phyloP scores from a whole-genome alignment of 1,284 basidiomycete species.

The Heliocybe sulcata region DNA sequence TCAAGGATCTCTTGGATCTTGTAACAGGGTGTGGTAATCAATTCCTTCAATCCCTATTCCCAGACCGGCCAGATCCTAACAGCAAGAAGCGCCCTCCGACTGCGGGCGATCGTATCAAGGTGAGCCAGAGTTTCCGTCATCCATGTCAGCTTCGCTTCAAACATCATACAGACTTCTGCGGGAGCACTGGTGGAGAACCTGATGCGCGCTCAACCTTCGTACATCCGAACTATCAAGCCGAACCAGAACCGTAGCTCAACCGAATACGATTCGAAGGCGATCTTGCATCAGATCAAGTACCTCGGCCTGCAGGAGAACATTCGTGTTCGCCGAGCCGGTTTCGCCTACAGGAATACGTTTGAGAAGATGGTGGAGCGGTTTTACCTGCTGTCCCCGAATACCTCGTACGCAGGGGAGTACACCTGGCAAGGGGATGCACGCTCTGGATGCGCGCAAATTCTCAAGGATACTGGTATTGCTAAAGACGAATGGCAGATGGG shows the following conservation, averaged over 20 bases:
- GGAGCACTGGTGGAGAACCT: slow-evolving; percentile 93
- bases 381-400: slow-evolving; percentile 91
- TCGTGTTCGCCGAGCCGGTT: slow-evolving; percentile 92
- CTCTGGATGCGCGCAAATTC: slow-evolving; percentile 89
- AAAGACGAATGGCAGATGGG: slow-evolving; percentile 99
- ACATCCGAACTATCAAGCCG: slow-evolving; percentile 99
- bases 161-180: slow-evolving; percentile 61
- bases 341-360: slow-evolving; percentile 96
- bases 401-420: slow-evolving; percentile 98
- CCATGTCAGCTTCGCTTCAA: slow-evolving; percentile 5
- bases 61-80: slow-evolving; percentile 91
- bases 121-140: slow-evolving; percentile 19
- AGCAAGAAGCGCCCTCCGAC: slow-evolving; percentile 98
- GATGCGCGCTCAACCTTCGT: slow-evolving; percentile 95
- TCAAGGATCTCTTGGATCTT: slow-evolving; percentile 93
- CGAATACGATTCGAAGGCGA: slow-evolving; percentile 93
- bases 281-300: slow-evolving; percentile 99
- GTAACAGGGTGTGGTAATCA: slow-evolving; percentile 74
- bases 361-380: slow-evolving; percentile 99
- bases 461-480: slow-evolving; percentile 92
- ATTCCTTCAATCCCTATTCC: slow-evolving; percentile 89
- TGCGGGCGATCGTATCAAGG: slow-evolving; percentile 97
- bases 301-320: slow-evolving; percentile 99
- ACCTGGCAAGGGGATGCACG: slow-evolving; percentile 91
- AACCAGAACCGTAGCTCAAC: slow-evolving; percentile 93